Conservation (phyloP, 495 filamentous ascomycete genomes). For the Neurospora africana region DNA sequence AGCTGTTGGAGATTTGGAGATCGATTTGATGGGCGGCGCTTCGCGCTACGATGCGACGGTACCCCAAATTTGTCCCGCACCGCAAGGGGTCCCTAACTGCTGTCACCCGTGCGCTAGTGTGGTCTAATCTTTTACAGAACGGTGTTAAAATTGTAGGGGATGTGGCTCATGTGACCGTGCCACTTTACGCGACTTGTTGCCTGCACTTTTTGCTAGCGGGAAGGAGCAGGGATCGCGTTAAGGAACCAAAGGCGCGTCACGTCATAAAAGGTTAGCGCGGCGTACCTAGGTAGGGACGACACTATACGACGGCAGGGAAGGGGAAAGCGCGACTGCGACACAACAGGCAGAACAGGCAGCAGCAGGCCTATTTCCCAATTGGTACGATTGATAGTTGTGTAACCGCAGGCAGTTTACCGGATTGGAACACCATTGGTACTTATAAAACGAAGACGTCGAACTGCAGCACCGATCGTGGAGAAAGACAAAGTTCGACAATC, state of each 20-base stretch:
- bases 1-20: not conserved
- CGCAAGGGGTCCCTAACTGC: not conserved
- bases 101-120: not conserved
- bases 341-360: too few relatives aligned
- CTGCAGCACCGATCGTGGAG: not conserved
- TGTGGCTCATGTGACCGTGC: constrained; percentile 8
- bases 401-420: too few relatives aligned
- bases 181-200: constrained; percentile 16
- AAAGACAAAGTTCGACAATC: not conserved
- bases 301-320: not conserved
- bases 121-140: not conserved
- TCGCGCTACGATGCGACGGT: not conserved
- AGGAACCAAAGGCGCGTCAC: not conserved
- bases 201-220: not conserved
- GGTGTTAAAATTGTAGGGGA: not conserved
- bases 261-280: not conserved
- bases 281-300: not conserved
- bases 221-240: constrained; percentile 8
- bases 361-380: too few relatives aligned
- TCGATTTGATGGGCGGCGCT: not conserved
- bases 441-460: too few relatives aligned
- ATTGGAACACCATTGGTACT: too few relatives aligned
- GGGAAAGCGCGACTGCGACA: not conserved
- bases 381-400: too few relatives aligned
- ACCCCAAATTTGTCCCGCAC: not conserved